Evolutionary conservation across 495 filamentous ascomycete species (phyloP).

Genomic region (Neurospora pannonica): DNA sequence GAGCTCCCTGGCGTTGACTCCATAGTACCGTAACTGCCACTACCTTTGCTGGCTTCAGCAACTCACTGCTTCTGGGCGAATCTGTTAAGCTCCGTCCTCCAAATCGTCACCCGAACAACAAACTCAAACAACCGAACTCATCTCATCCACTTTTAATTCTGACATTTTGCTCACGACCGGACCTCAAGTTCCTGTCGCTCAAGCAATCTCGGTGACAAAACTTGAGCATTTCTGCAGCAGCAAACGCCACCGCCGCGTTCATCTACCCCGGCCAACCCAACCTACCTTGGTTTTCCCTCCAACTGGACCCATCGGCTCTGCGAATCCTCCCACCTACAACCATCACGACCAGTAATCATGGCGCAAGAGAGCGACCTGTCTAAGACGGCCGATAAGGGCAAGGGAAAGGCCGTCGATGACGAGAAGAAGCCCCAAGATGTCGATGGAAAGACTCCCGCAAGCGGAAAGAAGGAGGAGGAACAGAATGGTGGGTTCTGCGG

Average conservation of each 20-base stretch:
- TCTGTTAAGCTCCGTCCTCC: slow-evolving; percentile 18
- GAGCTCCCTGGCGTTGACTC: neutral
- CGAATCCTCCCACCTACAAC: slow-evolving; percentile 1
- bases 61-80: slow-evolving; percentile 4
- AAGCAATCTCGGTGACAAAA: neutral
- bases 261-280: neutral
- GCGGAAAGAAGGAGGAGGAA: slow-evolving; percentile 66
- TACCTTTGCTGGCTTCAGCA: slow-evolving; percentile 6
- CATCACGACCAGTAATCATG: slow-evolving; percentile 43
- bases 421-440: slow-evolving; percentile 54
- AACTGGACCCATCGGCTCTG: neutral
- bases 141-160: neutral
- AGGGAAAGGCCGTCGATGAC: slow-evolving; percentile 72
- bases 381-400: slow-evolving; percentile 84
- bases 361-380: slow-evolving; percentile 83
- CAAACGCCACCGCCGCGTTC: neutral
- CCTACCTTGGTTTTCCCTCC: neutral
- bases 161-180: neutral
- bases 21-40: slow-evolving; percentile 1
- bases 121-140: neutral
- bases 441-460: slow-evolving; percentile 55
- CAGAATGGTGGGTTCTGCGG: slow-evolving; percentile 37
- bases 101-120: slow-evolving; percentile 5
- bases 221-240: neutral
- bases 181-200: neutral